Conservation (phyloP, 2,329 filamentous ascomycete species). For the Chrysoporthe deuterocubensis region DNA sequence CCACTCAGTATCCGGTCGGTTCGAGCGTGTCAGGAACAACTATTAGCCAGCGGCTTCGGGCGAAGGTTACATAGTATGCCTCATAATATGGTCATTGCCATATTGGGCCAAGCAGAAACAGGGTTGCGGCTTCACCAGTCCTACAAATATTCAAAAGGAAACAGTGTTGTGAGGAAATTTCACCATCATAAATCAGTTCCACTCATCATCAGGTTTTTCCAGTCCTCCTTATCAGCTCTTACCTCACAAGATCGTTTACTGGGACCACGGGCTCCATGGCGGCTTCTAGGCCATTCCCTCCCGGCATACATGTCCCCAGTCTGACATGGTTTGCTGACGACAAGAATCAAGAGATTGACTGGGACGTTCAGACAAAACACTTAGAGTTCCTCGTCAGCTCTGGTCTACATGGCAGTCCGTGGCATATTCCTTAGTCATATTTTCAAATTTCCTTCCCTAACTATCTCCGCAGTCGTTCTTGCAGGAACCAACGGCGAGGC, state of each 20-base stretch:
- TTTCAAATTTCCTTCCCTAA: too few species aligned
- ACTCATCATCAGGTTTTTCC: too few species aligned
- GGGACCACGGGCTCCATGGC: constrained; percentile 36
- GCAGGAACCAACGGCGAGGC: constrained; percentile 78
- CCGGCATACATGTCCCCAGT: constrained; percentile 60
- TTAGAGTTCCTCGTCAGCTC: constrained; percentile 57
- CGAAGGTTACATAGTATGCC: constrained; percentile 6
- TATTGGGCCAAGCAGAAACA: too few species aligned
- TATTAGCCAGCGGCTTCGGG: neutral
- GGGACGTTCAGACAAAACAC: constrained; percentile 57
- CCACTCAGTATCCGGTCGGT: constrained; percentile 2
- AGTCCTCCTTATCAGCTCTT: too few species aligned
- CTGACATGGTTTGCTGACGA: constrained; percentile 59
- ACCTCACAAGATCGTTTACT: too few species aligned
- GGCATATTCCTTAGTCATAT: neutral
- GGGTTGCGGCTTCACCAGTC: too few species aligned
- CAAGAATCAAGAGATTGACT: constrained; percentile 57
- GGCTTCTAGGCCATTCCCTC: constrained; percentile 44
- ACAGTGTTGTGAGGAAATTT: too few species aligned
- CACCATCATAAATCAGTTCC: too few species aligned
- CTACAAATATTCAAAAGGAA: too few species aligned
- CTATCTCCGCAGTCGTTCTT: constrained; percentile 56
- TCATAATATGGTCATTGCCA: neutral
- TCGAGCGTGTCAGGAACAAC: neutral
- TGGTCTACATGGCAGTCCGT: constrained; percentile 53